Evolutionary conservation across 2,329 filamentous ascomycete genomes (phyloP).

Genomic region (Fusarium sp.): DNA sequence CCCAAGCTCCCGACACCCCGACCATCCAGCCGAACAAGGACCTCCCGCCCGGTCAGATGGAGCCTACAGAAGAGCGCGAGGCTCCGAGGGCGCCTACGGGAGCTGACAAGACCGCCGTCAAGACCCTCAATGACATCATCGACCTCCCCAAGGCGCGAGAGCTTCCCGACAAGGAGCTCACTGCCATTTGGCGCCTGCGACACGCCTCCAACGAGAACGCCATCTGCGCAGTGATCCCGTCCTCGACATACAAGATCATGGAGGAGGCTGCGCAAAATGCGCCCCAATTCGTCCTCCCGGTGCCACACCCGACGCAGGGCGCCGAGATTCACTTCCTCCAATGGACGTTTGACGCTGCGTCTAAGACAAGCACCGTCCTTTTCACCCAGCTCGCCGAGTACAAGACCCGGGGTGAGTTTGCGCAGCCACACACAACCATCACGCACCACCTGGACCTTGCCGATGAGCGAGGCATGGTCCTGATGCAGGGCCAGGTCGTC

Average conservation of each 20-base stretch:
- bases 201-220: constrained; percentile 79
- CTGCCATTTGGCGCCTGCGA: constrained; percentile 89
- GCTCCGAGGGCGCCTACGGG: constrained; percentile 25
- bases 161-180: constrained; percentile 84
- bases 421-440: constrained; percentile 91
- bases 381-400: constrained; percentile 96
- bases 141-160: constrained; percentile 81
- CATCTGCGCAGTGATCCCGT: constrained; percentile 86
- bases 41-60: constrained; percentile 44
- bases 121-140: constrained; percentile 68
- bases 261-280: constrained; percentile 76
- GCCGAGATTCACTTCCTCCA: constrained; percentile 97
- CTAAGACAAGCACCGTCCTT: constrained; percentile 78
- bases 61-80: constrained; percentile 23
- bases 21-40: constrained; percentile 51
- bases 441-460: constrained; percentile 90
- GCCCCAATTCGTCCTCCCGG: constrained; percentile 91
- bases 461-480: constrained; percentile 78
- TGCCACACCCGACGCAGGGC: constrained; percentile 75
- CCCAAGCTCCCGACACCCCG: constrained; percentile 52
- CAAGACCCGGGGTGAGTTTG: constrained; percentile 90
- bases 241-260: constrained; percentile 79
- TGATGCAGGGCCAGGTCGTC: constrained; percentile 86
- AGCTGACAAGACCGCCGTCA: constrained; percentile 50
- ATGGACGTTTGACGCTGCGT: constrained; percentile 85